Evolutionary conservation across 176 grass and related monocot genomes (phyloP), one percentile per base, ranked within the genome.

Genomic region (Thalia dealbata): DNA sequence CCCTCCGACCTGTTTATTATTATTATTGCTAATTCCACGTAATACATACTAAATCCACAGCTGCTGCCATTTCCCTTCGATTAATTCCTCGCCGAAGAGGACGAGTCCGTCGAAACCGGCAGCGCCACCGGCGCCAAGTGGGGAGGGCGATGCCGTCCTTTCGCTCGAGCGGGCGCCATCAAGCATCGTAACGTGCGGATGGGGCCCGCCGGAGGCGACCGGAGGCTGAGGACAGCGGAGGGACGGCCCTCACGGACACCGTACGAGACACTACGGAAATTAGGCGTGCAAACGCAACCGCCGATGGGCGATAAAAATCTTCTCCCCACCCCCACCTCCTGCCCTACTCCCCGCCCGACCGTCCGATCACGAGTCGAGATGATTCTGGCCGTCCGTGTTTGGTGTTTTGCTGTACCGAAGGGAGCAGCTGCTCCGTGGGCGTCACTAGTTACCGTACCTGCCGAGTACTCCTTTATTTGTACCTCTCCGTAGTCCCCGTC

Each of bases 251-350:
- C 42, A 26, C 44, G 69, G 45, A 14, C 22, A 18, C 48, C 70
- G 70, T 72, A 72, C 70, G 29, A 52, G 70, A 48, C 13, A 54
- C 46, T 72, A 72, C 70, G 70, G 70, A 72, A 55, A 3, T 23
- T 0, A n/a, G 45, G 3, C 3, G 26, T 10, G 19, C 19, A 16
- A 7, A 2, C 12, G 27, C 29, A 16, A 7, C 11, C 12, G 27
- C 29, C 27, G 29, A 32, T 16, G 32, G 32, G 14, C 29, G 63
- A 66, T 27, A 61, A 61, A 11, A 23, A 26, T 10, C 28, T 30
- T 14, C 27, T 66, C 28, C 27, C n/a, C 59, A 3, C 19, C 59
- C 18, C 15, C 1, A 15, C 10, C 3, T 8, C 26, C 8, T 12
- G 13, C 58, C 22, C 5, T 24, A 22, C 59, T 15, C 15, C 27